Evolutionary conservation across 2,329 filamentous ascomycete species (phyloP).

Genomic region (Alternaria gansuensis): DNA sequence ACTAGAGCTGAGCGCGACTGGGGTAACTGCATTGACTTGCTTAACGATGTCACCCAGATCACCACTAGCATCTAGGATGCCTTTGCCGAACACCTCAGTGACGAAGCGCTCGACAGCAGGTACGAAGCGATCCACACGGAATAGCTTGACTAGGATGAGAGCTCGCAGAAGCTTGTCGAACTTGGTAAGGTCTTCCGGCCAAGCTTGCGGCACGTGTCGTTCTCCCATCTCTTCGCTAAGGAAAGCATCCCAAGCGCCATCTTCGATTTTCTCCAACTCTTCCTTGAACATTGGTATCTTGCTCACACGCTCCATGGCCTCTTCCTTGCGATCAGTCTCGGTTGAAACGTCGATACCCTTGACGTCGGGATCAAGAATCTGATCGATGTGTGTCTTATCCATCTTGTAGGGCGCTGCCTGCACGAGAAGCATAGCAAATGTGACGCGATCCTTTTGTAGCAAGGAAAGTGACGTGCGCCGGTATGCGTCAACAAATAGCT

Average conservation of each 20-base stretch:
- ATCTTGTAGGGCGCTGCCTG: constrained; percentile 97
- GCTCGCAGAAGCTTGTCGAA: constrained; percentile 81
- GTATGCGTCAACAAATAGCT: constrained; percentile 91
- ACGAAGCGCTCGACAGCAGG: constrained; percentile 93
- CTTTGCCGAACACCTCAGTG: constrained; percentile 80
- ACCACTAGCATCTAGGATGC: constrained; percentile 82
- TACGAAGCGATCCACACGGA: constrained; percentile 94
- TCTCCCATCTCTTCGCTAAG: constrained; percentile 86
- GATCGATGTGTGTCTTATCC: constrained; percentile 88
- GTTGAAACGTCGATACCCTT: constrained; percentile 82
- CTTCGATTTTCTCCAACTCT: constrained; percentile 68
- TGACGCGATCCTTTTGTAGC: constrained; percentile 92
- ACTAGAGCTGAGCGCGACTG: constrained; percentile 91
- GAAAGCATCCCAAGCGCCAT: constrained; percentile 80
- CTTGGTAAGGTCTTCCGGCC: constrained; percentile 70
- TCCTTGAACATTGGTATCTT: constrained; percentile 78
- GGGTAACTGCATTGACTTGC: constrained; percentile 82
- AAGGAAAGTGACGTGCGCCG: constrained; percentile 92
- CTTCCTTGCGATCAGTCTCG: constrained; percentile 68
- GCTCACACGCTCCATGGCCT: constrained; percentile 72
- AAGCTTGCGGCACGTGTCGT: constrained; percentile 78
- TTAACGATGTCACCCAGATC: constrained; percentile 86
- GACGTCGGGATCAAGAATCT: constrained; percentile 80
- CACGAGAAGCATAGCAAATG: constrained; percentile 90
- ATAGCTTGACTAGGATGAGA: constrained; percentile 91